Evolutionary conservation across 495 filamentous ascomycete genomes (phyloP), one percentile per base, ranked within the genome.

Genomic region (Penicillium taxi): DNA sequence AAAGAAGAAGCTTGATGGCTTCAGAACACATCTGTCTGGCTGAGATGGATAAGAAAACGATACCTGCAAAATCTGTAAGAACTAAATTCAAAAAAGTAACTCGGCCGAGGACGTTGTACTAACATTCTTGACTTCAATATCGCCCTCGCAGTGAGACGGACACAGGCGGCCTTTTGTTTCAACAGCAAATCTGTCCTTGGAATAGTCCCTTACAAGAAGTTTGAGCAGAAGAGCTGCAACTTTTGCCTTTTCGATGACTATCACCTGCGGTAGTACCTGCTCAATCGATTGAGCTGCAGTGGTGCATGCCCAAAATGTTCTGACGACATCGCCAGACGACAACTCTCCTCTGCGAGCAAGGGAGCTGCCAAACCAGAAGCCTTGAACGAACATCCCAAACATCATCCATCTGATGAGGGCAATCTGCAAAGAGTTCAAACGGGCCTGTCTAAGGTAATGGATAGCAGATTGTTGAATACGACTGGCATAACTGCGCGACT

Each of bases 41-140:
- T 84, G 81, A 1, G 81, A 78, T 2, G 90, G 84, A 51, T 96
- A 98, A 9, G 81, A 64, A 56, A 98, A 96, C 12, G 76, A 80
- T 6, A 94, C 64, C 85, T 56, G 16, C n/a, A 15, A 5, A 36
- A 9, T 2, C 32, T 6, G 14, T 44, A 26, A 35, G 13, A 25
- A 12, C 9, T 4, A 11, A 6, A 12, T 27, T n/a, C n/a, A 14
- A 14, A 21, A 18, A 14, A 22, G 12, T 13, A 14, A 9, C n/a
- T n/a, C n/a, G n/a, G n/a, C n/a, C n/a, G n/a, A n/a, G n/a, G 26
- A 18, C 1, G 13, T 8, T 12, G 12, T 20, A 65, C 78, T 64
- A 52, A 87, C 87, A 48, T 88, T 65, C 32, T 61, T 72, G 32
- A 94, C 63, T 39, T 79, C 69, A 32, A 95, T 77, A 21, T 84